Conservation (phyloP, 2,329 filamentous ascomycete genomes). For the Talaromyces sp. region DNA sequence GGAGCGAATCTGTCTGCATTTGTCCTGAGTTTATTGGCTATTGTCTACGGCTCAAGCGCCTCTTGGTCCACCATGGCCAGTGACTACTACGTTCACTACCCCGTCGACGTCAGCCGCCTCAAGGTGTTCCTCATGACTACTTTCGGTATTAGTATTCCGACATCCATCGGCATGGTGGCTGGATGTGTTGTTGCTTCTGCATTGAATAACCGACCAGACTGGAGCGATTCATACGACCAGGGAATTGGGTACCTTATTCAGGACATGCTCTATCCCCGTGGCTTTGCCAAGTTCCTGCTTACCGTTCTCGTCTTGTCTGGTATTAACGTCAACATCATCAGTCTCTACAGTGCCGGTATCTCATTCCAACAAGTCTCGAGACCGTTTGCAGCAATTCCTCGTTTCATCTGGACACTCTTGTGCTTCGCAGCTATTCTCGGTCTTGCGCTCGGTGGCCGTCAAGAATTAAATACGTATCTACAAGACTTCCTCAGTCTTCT, state of each 20-base stretch:
- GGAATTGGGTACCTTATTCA: slow-evolving; percentile 49
- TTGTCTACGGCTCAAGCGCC: slow-evolving; percentile 50
- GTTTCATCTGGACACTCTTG: slow-evolving; percentile 48
- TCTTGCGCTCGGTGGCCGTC: slow-evolving; percentile 43
- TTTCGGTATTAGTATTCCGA: slow-evolving; percentile 49
- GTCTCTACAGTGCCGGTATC: slow-evolving; percentile 38
- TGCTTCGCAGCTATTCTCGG: slow-evolving; percentile 47
- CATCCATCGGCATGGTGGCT: slow-evolving; percentile 48
- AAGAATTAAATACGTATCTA: slow-evolving; percentile 45
- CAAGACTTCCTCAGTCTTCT: slow-evolving; percentile 49
- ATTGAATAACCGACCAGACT: slow-evolving; percentile 41
- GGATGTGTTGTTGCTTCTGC: slow-evolving; percentile 45
- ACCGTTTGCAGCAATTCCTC: slow-evolving; percentile 44
- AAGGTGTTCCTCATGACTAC: slow-evolving; percentile 51
- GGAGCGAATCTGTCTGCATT: slow-evolving; percentile 40
- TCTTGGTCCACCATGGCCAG: slow-evolving; percentile 49
- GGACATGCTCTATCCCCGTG: slow-evolving; percentile 43
- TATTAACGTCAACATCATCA: slow-evolving; percentile 48
- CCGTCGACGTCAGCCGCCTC: slow-evolving; percentile 43
- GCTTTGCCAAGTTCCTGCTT: slow-evolving; percentile 46
- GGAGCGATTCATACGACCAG: slow-evolving; percentile 35
- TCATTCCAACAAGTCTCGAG: slow-evolving; percentile 42
- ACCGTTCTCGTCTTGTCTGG: slow-evolving; percentile 39
- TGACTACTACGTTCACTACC: slow-evolving; percentile 50
- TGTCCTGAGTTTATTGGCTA: slow-evolving; percentile 44